Evolutionary conservation across 805 yeast genomes (phyloP).

Genomic region (Lipomyces japonicus): DNA sequence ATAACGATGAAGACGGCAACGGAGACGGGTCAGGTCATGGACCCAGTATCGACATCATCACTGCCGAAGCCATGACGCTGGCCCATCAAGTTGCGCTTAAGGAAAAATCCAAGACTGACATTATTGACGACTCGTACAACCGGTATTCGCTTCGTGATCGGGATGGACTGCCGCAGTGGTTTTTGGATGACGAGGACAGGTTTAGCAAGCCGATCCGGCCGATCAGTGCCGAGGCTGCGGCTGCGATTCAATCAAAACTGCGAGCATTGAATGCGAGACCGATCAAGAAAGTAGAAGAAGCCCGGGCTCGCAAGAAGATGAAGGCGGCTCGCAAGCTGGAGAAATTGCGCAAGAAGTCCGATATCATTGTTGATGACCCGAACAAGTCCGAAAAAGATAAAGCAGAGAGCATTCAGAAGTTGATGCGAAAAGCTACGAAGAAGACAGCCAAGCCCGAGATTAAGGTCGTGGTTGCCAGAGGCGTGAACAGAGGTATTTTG

Average conservation of each 20-base stretch:
- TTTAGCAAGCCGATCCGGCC: conserved; percentile 86
- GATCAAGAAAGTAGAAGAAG: conserved; percentile 97
- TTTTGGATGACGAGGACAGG: conserved; percentile 81
- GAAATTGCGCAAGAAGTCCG: conserved; percentile 87
- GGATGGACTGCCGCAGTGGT: conserved; percentile 96
- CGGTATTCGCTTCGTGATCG: conserved; percentile 86
- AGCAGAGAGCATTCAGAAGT: conserved; percentile 83
- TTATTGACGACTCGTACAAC: conserved; percentile 89
- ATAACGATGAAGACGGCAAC: conserved; percentile 25
- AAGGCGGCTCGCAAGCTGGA: conserved; percentile 84
- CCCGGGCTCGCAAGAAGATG: conserved; percentile 93
- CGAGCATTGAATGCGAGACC: conserved; percentile 92
- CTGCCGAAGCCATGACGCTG: conserved; percentile 95
- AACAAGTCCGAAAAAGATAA: conserved; percentile 89
- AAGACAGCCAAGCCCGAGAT: conserved; percentile 67
- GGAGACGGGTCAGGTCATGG: conserved; percentile 4
- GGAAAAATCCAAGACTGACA: conserved; percentile 68
- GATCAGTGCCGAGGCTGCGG: conserved; percentile 88
- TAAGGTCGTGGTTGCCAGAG: conserved; percentile 83
- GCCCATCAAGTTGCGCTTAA: conserved; percentile 95
- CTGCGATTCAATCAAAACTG: conserved; percentile 70
- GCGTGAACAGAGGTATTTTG: conserved; percentile 75
- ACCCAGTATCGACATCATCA: conserved; percentile 70
- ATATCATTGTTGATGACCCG: conserved; percentile 79
- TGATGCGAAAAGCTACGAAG: conserved; percentile 76